Base-by-base conservation (phyloP, 768 basidiomycete genomes). In the Mycena indigotica region DNA sequence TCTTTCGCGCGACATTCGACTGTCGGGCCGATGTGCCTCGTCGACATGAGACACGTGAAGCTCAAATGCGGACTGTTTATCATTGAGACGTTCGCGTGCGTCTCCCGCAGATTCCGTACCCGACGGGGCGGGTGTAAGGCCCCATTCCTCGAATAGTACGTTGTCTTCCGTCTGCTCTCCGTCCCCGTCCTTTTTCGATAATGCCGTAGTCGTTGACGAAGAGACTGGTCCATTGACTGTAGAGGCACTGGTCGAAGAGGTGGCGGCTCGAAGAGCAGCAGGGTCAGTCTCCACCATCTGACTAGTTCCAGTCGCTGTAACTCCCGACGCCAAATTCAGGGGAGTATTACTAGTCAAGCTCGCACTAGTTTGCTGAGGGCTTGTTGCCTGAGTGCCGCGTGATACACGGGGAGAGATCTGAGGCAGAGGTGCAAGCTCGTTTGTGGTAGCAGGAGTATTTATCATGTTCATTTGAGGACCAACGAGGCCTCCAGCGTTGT, bases 21-120 rank as follows among this genome's bases (percentile, higher is more conserved):
- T n/a, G 16, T 41, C 8, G 15, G 52, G 45, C 4, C 2, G 52
- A 6, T 4, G 2, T 3, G 24, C 52, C 24, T 53, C 3, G 10
- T 29, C 24, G 39, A 53, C 16, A 6, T 40, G 39, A 15, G 16
- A 28, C 17, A 53, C 3, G 19, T 10, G 15, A 28, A 41, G 26
- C 12, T 12, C 52, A 19, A 53, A 17, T 28, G 8, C 40, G 3
- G 19, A 3, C 26, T 39, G 19, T 16, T 53, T 53, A 12, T 53
- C 52, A 28, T 44, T 53, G 23, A 41, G 40, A 23, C 52, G 52
- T 28, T 15, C 23, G n/a, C 53, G 53, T 23, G 41, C 41, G 2
- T 40, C 53, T 4, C 26, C 53, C 2, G 53, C 53, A 5, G 39
- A 5, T 29, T 54, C 53, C 8, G 13, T 46, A n/a, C n/a, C n/a